Evolutionary conservation across 2,329 filamentous ascomycete species (phyloP).

Genomic region (Alternaria tenuissima): DNA sequence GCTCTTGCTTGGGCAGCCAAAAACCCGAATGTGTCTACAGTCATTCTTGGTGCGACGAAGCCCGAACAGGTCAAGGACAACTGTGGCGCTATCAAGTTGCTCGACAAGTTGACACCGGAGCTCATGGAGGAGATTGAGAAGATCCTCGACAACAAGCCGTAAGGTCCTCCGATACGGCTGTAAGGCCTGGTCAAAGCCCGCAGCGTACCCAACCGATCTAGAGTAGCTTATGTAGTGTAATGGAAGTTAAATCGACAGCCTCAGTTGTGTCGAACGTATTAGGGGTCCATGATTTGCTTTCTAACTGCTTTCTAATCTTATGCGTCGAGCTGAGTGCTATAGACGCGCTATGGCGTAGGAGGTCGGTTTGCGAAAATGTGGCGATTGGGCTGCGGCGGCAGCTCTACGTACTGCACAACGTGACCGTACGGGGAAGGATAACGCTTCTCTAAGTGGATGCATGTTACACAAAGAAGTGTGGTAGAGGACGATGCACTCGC

Average conservation of each 20-base stretch:
- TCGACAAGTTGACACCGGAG: constrained; percentile 51
- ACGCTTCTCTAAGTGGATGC: neutral
- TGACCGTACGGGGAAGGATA: neutral
- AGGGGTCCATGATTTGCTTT: neutral
- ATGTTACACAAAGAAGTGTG: neutral
- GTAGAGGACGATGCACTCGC: neutral
- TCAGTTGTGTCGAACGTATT: neutral
- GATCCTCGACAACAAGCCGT: constrained; percentile 52
- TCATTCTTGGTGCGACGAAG: constrained; percentile 64
- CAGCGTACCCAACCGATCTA: neutral
- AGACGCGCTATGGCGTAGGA: constrained; percentile 6
- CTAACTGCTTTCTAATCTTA: neutral
- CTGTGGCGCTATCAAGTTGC: constrained; percentile 56
- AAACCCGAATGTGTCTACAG: constrained; percentile 65
- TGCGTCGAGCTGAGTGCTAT: neutral
- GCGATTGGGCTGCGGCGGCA: constrained; percentile 9
- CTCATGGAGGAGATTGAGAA: constrained; percentile 52
- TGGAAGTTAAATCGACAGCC: neutral
- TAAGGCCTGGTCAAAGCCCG: neutral
- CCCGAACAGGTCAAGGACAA: constrained; percentile 60
- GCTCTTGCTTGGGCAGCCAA: constrained; percentile 68
- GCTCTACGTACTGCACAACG: neutral
- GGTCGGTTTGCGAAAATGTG: neutral
- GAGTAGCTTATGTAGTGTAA: neutral
- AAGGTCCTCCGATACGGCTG: constrained; percentile 17